Percentiles rank a stretch among this genome's conserved stretches.
phyloP scores from a whole-genome alignment of 805 yeast species.

The Wickerhamiella cacticola region DNA sequence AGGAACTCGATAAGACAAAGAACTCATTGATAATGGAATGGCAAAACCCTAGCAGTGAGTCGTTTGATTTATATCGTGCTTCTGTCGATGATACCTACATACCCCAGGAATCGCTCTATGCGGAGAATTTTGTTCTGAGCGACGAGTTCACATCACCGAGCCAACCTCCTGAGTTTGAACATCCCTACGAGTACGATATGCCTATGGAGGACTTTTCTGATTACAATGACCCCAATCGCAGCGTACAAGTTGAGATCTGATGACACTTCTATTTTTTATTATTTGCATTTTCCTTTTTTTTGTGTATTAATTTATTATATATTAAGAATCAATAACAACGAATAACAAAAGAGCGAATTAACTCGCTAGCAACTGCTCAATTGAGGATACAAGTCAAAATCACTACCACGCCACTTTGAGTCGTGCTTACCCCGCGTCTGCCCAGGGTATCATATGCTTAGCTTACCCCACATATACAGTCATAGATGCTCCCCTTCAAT shows the following conservation, averaged over 20 bases:
- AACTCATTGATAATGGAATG: constrained; percentile 10
- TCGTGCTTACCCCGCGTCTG: too few relatives aligned
- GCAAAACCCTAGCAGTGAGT: constrained; percentile 1
- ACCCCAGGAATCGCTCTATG: constrained; percentile 8
- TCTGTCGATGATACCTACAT: constrained; percentile 7
- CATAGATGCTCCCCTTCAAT: constrained; percentile 14
- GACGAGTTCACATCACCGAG: constrained; percentile 8
- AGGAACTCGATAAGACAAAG: constrained; percentile 10
- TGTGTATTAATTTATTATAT: constrained; percentile 4
- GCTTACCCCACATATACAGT: background rate
- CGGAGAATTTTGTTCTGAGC: constrained; percentile 8
- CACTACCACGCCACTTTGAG: too few relatives aligned
- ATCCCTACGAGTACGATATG: constrained; percentile 8
- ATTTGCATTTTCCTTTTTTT: constrained; percentile 4
- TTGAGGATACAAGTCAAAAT: too few relatives aligned
- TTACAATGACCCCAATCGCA: background rate
- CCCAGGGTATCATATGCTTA: too few relatives aligned
- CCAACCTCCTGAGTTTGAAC: constrained; percentile 8
- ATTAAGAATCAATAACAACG: too few relatives aligned
- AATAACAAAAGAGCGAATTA: too few relatives aligned
- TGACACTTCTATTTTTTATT: constrained; percentile 1
- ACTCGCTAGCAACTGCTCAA: too few relatives aligned
- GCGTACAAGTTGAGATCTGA: constrained; percentile 7
- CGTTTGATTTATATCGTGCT: constrained; percentile 4
- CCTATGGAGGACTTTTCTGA: constrained; percentile 9